Base-by-base conservation (phyloP, 441 rosid genomes). In the Pelargonium fulgidum region DNA sequence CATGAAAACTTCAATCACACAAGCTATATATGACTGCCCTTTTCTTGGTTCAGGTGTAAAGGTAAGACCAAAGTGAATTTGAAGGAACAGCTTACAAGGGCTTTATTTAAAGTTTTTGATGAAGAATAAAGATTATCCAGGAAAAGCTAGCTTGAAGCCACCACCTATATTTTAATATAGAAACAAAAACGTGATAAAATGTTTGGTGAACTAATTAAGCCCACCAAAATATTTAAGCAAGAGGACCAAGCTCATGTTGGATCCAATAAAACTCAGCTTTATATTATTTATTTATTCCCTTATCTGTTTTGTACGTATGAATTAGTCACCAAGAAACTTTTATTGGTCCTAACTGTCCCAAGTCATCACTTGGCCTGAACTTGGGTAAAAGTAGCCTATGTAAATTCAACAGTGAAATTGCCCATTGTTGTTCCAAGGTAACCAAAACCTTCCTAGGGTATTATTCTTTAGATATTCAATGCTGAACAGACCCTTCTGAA, bases 11-110 rank as follows among this genome's bases (percentile, higher is more conserved):
- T 88, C 97, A 67, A 78, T 91, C 70, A 66, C 75, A 44, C 81
- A 75, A 80, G 99, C 99, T 68, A 70, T 89, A 74, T 80, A 81
- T 67, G 95, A 91, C 72, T 91, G 93, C 77, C 99, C 97, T 73
- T 89, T 91, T 83, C 87, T 91, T 74, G 87, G 85, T 65, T 81
- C 80, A 67, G 91, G 89, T 73, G 48, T 83, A 63, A 84, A 89
- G 96, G 99, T 89, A 85, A 71, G 48, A 58, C 63, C n/a, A 16
- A 68, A 69, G 63, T 58, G 63, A 58, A 20, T 22, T 58, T 58
- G 33, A 58, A 20, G 3, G 62, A 19, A 58, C 63, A 58, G 11
- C 22, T 58, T 58, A 20, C 20, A 5, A 17, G 19, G 65, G 45
- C 62, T 70, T 69, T 59, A 54, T 58, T 59, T 33, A 39, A 41